phyloP scores from a whole-genome alignment of 2,329 filamentous ascomycete species.

The Sarocladiaceae sp. region DNA sequence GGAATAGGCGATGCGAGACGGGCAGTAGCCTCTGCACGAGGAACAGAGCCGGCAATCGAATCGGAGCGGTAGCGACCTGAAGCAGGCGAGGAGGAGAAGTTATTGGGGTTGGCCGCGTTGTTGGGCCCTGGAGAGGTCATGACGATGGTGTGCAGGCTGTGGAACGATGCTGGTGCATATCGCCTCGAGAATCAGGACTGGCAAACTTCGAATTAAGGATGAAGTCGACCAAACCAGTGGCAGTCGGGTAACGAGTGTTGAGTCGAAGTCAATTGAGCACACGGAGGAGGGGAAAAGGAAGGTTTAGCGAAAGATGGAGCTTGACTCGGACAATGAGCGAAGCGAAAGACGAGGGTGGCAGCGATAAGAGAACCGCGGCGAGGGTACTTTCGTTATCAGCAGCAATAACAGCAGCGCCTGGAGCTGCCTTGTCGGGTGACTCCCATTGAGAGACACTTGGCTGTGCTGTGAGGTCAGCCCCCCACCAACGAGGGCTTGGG shows the following conservation, averaged over 20 bases:
- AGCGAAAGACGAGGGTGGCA: background rate
- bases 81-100: conserved; percentile 40
- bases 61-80: conserved; percentile 35
- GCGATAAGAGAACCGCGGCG: background rate
- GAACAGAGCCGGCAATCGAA: conserved; percentile 47
- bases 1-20: conserved; percentile 56
- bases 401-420: background rate
- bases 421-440: background rate
- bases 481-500: conserved; percentile 8
- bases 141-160: conserved; percentile 10
- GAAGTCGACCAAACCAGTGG: background rate
- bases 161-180: background rate
- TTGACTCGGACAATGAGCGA: background rate
- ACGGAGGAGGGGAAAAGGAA: background rate
- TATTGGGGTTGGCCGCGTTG: conserved; percentile 11
- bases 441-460: background rate
- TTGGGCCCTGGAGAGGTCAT: conserved; percentile 37
- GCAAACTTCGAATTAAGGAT: background rate
- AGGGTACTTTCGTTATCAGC: background rate
- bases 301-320: background rate
- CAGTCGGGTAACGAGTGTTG: background rate
- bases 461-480: conserved; percentile 6
- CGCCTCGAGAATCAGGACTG: background rate
- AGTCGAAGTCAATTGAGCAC: background rate
- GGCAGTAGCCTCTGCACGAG: conserved; percentile 56